Conservation (phyloP, 2,329 filamentous ascomycete species). For the Penicillium freii region DNA sequence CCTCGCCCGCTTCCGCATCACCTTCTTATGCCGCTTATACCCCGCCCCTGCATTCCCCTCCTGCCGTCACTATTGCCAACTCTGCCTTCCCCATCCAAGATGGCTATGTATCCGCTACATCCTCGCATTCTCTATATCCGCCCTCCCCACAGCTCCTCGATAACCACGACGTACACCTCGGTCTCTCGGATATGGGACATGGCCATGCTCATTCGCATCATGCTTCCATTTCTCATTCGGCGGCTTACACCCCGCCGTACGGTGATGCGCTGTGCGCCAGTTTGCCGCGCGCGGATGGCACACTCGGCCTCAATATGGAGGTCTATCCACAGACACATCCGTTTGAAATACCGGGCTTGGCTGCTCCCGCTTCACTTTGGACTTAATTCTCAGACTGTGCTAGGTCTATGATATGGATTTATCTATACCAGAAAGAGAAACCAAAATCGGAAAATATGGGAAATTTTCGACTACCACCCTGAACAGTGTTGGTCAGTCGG, state of each 20-base stretch:
- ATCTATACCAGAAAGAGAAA: background rate
- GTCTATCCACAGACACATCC: conserved; percentile 35
- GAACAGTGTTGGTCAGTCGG: background rate
- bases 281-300: conserved; percentile 28
- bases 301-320: conserved; percentile 30
- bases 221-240: conserved; percentile 34
- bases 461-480: background rate
- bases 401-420: too few species aligned
- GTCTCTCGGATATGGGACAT: conserved; percentile 31
- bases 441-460: background rate
- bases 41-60: conserved; percentile 43
- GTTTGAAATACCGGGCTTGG: conserved; percentile 35
- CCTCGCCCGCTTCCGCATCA: conserved; percentile 39
- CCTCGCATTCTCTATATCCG: conserved; percentile 37
- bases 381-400: conserved; percentile 25
- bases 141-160: conserved; percentile 39
- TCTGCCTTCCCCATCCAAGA: conserved; percentile 38
- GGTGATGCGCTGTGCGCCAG: conserved; percentile 33
- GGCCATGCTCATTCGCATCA: conserved; percentile 13
- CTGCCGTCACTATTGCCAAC: conserved; percentile 37
- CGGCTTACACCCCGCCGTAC: conserved; percentile 40
- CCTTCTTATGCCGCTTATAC: conserved; percentile 42
- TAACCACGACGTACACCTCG: conserved; percentile 31
- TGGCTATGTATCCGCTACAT: conserved; percentile 35
- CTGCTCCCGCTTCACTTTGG: conserved; percentile 38